These are phyloP conservation scores for Crassisporium funariophilum DNA, from an alignment of 768 basidiomycete genomes.

Conservation along the genomic window DNA sequence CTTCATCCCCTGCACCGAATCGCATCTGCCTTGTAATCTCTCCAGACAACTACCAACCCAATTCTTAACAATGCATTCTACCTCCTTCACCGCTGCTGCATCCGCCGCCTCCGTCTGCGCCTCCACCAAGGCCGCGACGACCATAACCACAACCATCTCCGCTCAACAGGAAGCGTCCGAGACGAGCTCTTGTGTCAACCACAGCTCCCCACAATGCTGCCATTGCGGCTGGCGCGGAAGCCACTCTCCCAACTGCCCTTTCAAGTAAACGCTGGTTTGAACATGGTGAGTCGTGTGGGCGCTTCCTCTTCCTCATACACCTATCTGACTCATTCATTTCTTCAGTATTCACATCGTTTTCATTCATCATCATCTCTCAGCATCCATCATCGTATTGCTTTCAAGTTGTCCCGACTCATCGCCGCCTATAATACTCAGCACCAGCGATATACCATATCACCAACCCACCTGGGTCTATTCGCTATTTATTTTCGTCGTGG, in stretches of 20 bases:
- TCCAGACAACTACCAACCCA: conserved; percentile 14
- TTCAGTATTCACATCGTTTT: conserved; percentile 1
- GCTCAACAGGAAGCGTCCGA: conserved; percentile 26
- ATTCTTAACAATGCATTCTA: conserved; percentile 12
- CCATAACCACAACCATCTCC: conserved; percentile 21
- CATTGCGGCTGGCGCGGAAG: conserved; percentile 73
- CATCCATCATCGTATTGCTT: conserved; percentile 4
- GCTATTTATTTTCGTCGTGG: conserved; percentile 20
- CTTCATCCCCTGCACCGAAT: conserved; percentile 24
- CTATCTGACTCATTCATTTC: neutral
- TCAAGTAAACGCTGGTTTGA: conserved; percentile 17
- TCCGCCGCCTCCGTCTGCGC: conserved; percentile 21
- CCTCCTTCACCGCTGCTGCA: conserved; percentile 12
- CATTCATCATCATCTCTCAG: conserved; percentile 9
- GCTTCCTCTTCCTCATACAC: conserved; percentile 4
- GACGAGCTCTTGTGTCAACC: conserved; percentile 39
- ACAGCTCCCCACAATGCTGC: conserved; percentile 75
- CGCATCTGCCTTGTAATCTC: conserved; percentile 9
- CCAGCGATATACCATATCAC: too few species aligned
- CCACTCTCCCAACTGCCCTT: conserved; percentile 60
- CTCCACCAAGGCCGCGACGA: conserved; percentile 17
- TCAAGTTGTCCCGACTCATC: conserved; percentile 10
- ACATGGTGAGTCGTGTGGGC: conserved; percentile 13
- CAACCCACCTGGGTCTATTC: conserved; percentile 19
- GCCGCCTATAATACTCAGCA: conserved; percentile 22